These are phyloP conservation scores for Ganoderma multipileum DNA, from an alignment of 1,284 basidiomycete species.

Conservation along the genomic window DNA sequence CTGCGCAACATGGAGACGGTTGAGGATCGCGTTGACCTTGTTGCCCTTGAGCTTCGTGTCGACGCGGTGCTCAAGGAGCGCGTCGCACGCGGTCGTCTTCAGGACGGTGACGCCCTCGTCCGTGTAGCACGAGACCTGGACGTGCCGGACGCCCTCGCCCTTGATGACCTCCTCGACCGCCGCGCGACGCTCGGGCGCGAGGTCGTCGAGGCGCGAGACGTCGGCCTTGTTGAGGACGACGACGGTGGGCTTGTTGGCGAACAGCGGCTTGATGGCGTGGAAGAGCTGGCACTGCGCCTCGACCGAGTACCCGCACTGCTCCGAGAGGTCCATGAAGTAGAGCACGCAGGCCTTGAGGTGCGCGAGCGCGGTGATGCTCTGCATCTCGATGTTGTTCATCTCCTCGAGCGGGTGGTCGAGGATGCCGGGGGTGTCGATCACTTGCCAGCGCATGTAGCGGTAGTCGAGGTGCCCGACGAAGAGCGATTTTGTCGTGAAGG, in stretches of 20 bases:
- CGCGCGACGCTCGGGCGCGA: conserved; percentile 74
- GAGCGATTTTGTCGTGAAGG: conserved; percentile 96
- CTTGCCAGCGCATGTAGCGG: conserved; percentile 97
- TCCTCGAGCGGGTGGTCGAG: conserved; percentile 95
- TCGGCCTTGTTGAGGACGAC: conserved; percentile 98
- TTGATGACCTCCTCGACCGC: conserved; percentile 89
- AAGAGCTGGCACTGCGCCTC: conserved; percentile 97
- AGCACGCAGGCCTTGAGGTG: conserved; percentile 91
- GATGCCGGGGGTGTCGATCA: conserved; percentile 95
- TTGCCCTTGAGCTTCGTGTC: conserved; percentile 93
- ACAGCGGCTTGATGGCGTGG: conserved; percentile 97
- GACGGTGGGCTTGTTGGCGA: conserved; percentile 89
- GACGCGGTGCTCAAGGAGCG: conserved; percentile 90
- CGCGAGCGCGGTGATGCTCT: conserved; percentile 95
- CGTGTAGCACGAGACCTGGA: conserved; percentile 91
- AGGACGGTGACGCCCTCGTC: conserved; percentile 97
- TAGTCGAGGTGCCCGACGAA: conserved; percentile 98
- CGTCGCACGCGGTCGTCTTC: conserved; percentile 92
- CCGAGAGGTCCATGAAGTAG: conserved; percentile 97
- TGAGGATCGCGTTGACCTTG: conserved; percentile 90
- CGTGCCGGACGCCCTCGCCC: conserved; percentile 70
- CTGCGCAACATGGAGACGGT: conserved; percentile 93
- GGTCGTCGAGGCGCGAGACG: conserved; percentile 84
- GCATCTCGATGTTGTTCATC: conserved; percentile 99
- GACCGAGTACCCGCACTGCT: conserved; percentile 95